Conservation (phyloP, 116 monocot species). For the Trichopus zeylanicus region DNA sequence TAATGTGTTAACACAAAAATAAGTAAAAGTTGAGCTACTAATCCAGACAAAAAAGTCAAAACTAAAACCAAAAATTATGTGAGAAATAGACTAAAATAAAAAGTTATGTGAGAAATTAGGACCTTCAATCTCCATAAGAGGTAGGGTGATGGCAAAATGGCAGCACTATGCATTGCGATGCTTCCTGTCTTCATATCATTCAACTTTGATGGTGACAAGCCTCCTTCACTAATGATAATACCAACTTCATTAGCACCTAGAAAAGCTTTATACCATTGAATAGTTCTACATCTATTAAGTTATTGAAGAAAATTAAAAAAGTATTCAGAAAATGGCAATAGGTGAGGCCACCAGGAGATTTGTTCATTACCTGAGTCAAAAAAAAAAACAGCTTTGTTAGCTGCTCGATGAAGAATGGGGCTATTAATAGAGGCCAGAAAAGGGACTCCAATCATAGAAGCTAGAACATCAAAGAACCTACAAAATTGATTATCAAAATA, state of each 20-base stretch:
- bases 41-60: too few relatives aligned
- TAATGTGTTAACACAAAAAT: too few relatives aligned
- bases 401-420: slow-evolving; percentile 54
- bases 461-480: too few relatives aligned
- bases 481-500: neutral
- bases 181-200: slow-evolving; percentile 62
- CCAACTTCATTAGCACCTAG: slow-evolving; percentile 19
- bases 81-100: neutral
- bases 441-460: slow-evolving; percentile 50
- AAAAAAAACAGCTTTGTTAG: slow-evolving; percentile 43
- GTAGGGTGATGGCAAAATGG: slow-evolving; percentile 73
- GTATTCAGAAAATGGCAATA: too few relatives aligned
- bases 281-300: neutral
- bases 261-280: neutral
- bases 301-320: neutral
- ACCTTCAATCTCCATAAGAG: slow-evolving; percentile 91
- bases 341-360: neutral
- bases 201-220: slow-evolving; percentile 18
- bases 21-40: neutral
- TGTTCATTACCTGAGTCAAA: slow-evolving; percentile 41
- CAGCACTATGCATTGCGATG: slow-evolving; percentile 33
- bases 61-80: neutral
- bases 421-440: slow-evolving; percentile 30
- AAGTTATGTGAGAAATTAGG: neutral
- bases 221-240: slow-evolving; percentile 15